Conservation (phyloP, 2,329 filamentous ascomycete species). For the Cryphonectria nitschkei region DNA sequence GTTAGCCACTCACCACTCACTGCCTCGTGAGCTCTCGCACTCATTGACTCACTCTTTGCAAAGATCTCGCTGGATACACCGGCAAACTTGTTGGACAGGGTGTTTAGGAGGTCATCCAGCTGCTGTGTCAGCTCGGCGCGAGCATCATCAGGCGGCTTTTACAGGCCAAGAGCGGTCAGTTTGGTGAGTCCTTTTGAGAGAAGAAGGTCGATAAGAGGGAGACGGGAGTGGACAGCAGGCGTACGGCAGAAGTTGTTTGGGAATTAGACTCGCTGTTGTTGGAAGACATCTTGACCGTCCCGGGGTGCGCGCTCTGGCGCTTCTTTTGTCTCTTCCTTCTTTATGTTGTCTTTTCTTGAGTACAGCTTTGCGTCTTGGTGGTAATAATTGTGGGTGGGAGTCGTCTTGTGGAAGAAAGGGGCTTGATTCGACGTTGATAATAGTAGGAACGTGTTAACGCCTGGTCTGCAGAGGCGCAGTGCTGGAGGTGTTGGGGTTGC, state of each 20-base stretch:
- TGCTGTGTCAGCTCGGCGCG: conserved; percentile 73
- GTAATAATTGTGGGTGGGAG: neutral
- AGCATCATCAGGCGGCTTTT: conserved; percentile 50
- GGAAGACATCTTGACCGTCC: conserved; percentile 23
- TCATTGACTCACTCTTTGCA: conserved; percentile 72
- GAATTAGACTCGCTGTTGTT: conserved; percentile 27
- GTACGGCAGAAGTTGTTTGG: neutral
- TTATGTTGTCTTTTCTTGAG: too few relatives aligned
- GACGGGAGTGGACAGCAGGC: neutral
- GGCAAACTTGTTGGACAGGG: conserved; percentile 83
- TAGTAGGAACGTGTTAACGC: neutral
- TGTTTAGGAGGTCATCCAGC: conserved; percentile 85
- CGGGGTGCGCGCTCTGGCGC: neutral
- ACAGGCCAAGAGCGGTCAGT: conserved; percentile 5
- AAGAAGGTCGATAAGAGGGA: neutral
- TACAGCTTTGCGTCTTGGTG: neutral
- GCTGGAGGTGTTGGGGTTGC: conserved; percentile 7
- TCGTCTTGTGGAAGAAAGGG: neutral
- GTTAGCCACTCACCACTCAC: neutral
- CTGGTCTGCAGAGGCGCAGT: neutral
- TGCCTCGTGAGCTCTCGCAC: neutral
- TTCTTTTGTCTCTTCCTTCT: neutral
- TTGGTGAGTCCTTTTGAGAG: too few relatives aligned
- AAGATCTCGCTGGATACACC: conserved; percentile 85
- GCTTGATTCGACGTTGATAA: neutral